Conservation (phyloP, 495 filamentous ascomycete genomes). For the Tricharina praecox region DNA sequence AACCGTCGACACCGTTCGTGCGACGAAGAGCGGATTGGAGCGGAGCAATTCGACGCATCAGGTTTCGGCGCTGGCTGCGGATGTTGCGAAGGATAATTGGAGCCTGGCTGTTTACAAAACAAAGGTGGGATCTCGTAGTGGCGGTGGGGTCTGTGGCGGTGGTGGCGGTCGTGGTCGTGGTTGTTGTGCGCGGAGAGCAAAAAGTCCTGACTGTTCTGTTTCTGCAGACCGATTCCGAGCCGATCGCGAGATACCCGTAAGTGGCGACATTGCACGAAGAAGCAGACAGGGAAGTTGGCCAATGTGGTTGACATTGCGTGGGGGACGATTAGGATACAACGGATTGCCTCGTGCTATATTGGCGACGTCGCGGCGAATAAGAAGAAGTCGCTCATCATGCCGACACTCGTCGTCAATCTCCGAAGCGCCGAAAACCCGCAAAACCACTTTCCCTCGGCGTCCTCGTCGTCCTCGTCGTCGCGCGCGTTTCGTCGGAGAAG, state of each 20-base stretch:
- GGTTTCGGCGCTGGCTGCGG: constrained; percentile 9
- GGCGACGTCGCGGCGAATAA: constrained; percentile 21
- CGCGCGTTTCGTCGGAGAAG: constrained; percentile 24
- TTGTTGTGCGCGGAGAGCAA: neutral
- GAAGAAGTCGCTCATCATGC: constrained; percentile 23
- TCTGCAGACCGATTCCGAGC: constrained; percentile 20
- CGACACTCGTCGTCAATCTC: constrained; percentile 22
- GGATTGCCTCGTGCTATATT: constrained; percentile 25
- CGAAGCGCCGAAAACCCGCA: constrained; percentile 11
- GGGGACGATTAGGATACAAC: constrained; percentile 19
- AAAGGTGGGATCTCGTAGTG: constrained; percentile 16
- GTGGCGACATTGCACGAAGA: constrained; percentile 7
- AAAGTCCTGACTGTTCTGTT: neutral
- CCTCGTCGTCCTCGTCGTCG: constrained; percentile 19
- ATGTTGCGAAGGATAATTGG: neutral
- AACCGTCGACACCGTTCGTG: neutral
- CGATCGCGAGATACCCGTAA: constrained; percentile 21
- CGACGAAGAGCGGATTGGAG: neutral
- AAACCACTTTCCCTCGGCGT: too few species aligned
- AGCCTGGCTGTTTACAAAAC: constrained; percentile 23
- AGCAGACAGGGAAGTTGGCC: neutral
- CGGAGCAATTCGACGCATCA: constrained; percentile 2
- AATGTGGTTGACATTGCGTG: too few species aligned
- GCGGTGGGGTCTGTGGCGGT: neutral
- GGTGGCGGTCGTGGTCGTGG: neutral